phyloP scores from a whole-genome alignment of 208 protist species.

The Wallacemonas collosoma region DNA sequence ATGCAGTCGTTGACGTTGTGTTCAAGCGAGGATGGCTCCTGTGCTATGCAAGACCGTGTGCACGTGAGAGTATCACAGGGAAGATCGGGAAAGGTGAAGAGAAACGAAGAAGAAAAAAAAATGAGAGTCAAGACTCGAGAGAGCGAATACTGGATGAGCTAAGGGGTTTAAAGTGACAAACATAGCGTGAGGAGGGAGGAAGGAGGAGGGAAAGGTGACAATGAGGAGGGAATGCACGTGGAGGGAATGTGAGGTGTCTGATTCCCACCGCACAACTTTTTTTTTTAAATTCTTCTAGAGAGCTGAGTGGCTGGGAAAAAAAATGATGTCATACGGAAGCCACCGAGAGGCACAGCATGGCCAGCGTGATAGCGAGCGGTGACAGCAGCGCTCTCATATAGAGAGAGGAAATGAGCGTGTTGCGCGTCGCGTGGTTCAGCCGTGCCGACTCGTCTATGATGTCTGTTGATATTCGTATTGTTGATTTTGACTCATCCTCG shows the following conservation, averaged over 20 bases:
- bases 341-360: too few relatives aligned
- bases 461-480: too few relatives aligned
- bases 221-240: not conserved
- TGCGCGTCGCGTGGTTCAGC: too few relatives aligned
- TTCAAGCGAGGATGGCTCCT: not conserved
- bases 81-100: constrained; percentile 11
- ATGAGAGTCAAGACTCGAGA: not conserved
- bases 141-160: not conserved
- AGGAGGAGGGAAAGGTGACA: constrained; percentile 23
- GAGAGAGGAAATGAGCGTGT: too few relatives aligned
- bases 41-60: not conserved
- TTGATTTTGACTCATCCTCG: too few relatives aligned
- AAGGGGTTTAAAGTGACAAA: not conserved
- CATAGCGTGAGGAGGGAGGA: constrained; percentile 6
- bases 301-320: too few relatives aligned
- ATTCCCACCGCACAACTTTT: too few relatives aligned
- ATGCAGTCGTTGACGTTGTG: constrained; percentile 14
- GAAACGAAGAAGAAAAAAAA: constrained; percentile 7
- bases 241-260: not conserved
- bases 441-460: too few relatives aligned
- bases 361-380: too few relatives aligned
- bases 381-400: too few relatives aligned
- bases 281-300: too few relatives aligned
- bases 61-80: constrained; percentile 2
- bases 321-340: too few relatives aligned